These are phyloP conservation scores for Entomortierella lignicola DNA, from an alignment of 192 early-diverging fungal species.

Conservation along the genomic window DNA sequence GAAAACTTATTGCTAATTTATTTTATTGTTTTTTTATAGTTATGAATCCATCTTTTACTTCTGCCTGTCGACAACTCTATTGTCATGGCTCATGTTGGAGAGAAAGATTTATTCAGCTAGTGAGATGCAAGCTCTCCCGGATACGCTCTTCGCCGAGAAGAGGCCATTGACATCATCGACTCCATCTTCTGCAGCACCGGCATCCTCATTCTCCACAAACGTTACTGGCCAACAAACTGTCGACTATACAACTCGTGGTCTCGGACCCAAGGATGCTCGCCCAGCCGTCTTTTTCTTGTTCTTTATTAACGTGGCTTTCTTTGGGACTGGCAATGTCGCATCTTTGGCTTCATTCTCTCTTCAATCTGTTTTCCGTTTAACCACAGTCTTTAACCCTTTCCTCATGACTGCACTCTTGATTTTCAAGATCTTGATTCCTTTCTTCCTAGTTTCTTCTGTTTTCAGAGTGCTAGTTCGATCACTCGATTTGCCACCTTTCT, in stretches of 20 bases:
- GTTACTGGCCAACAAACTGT: background rate
- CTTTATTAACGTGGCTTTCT: conserved; percentile 94
- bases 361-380: conserved; percentile 89
- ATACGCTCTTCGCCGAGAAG: conserved; percentile 24
- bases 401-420: conserved; percentile 88
- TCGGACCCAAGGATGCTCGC: conserved; percentile 68
- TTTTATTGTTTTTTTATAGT: background rate
- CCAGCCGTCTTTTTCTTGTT: conserved; percentile 84
- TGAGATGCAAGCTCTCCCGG: conserved; percentile 41
- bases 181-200: no score
- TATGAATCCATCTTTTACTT: conserved; percentile 93
- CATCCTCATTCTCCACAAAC: background rate
- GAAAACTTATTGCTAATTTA: background rate
- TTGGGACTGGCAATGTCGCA: conserved; percentile 97
- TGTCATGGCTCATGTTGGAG: conserved; percentile 86
- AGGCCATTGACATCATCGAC: background rate
- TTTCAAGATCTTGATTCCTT: conserved; percentile 93
- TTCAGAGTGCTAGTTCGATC: conserved; percentile 82
- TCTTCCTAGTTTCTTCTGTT: conserved; percentile 89
- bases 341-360: conserved; percentile 87
- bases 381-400: conserved; percentile 92
- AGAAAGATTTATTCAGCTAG: conserved; percentile 56
- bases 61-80: conserved; percentile 76
- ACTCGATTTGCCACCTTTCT: conserved; percentile 86
- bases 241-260: conserved; percentile 50